phyloP scores from a whole-genome alignment of 495 filamentous ascomycete species.

The Xylaria telfairii region DNA sequence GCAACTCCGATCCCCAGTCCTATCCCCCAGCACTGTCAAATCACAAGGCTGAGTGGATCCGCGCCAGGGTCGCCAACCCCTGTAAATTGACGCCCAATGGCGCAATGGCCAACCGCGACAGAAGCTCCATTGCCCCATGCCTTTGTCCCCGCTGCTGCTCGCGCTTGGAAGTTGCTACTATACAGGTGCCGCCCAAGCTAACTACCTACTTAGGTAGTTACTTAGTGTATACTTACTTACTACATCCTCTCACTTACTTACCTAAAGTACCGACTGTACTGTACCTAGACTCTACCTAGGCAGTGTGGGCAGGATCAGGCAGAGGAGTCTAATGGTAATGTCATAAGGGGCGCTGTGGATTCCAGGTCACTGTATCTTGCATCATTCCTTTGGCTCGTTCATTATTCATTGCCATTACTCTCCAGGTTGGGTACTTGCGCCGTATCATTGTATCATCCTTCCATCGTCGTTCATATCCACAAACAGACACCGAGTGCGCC shows the following conservation, averaged over 20 bases:
- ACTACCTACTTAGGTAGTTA: no score
- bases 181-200: background rate
- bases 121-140: no score
- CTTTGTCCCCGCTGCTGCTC: background rate
- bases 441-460: background rate
- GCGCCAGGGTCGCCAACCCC: background rate
- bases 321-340: background rate
- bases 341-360: background rate
- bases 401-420: background rate
- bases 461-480: background rate
- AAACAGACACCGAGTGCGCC: background rate
- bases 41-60: conserved; percentile 9
- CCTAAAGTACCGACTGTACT: no score
- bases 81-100: conserved; percentile 2
- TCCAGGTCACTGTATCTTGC: no score
- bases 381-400: background rate
- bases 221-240: no score
- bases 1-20: no score
- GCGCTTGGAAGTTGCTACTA: background rate
- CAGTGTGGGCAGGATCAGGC: no score
- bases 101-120: background rate
- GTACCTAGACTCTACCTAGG: no score
- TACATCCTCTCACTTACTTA: no score
- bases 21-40: background rate
- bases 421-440: background rate